Conservation (phyloP, 192 early-diverging fungal genomes). For the Linnemannia exigua region DNA sequence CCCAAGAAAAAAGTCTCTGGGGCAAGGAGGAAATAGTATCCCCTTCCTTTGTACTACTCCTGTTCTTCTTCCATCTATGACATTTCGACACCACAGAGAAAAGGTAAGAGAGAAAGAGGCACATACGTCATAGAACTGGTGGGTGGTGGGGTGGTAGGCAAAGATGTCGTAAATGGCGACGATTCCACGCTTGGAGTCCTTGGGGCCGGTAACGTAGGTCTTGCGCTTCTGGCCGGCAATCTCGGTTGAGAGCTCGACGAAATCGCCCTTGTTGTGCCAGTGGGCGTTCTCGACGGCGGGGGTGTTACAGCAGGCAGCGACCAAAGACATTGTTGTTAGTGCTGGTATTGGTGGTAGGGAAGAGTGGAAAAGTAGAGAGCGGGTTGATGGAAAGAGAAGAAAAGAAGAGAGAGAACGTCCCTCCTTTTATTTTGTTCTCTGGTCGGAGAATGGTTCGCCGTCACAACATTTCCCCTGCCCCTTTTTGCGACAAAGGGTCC, state of each 20-base stretch:
- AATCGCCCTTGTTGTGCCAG: slow-evolving; percentile 41
- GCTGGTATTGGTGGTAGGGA: not conserved
- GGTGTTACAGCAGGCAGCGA: slow-evolving; percentile 48
- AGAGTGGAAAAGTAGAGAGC: not conserved
- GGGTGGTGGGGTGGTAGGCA: slow-evolving; percentile 68
- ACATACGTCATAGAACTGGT: slow-evolving; percentile 78
- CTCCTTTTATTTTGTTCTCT: not conserved
- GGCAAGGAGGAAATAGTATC: not conserved
- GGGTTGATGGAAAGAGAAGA: not conserved
- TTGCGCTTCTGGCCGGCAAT: slow-evolving; percentile 33
- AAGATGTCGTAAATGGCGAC: slow-evolving; percentile 81
- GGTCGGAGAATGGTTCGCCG: too few species aligned
- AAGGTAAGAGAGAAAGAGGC: not conserved
- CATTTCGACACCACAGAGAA: not conserved
- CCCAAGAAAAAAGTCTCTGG: not conserved
- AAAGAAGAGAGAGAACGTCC: not conserved
- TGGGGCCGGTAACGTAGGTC: slow-evolving; percentile 48
- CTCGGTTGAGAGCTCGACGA: slow-evolving; percentile 15
- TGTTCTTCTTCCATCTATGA: not conserved
- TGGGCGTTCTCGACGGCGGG: slow-evolving; percentile 38
- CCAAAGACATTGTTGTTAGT: slow-evolving; percentile 28
- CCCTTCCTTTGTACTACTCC: not conserved
- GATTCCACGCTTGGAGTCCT: slow-evolving; percentile 72
- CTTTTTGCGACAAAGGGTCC: too few species aligned
- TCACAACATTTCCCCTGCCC: too few species aligned